These are phyloP conservation scores for Pueraria montana DNA, from an alignment of 306 rosid genomes.

Conservation along the genomic window DNA sequence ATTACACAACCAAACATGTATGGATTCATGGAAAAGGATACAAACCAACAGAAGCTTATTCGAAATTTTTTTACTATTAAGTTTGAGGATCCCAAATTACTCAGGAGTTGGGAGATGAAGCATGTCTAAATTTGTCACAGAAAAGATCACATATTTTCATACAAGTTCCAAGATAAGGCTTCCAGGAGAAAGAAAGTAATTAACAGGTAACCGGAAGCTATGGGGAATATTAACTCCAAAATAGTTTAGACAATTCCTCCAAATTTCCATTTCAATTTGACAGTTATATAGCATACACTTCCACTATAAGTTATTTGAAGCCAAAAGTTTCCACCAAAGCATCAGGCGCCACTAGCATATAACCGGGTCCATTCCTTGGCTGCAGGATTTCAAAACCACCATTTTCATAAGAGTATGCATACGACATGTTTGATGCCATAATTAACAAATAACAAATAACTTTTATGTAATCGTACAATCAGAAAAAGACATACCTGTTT, in stretches of 20 bases:
- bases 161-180: conserved; percentile 57
- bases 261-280: conserved; percentile 63
- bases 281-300: conserved; percentile 64
- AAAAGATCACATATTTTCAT: conserved; percentile 52
- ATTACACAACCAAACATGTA: not conserved
- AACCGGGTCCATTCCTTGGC: conserved; percentile 95
- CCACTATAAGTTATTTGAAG: conserved; percentile 61
- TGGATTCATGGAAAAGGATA: not conserved
- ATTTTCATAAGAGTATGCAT: conserved; percentile 15
- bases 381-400: conserved; percentile 48
- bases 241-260: conserved; percentile 62
- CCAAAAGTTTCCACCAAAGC: conserved; percentile 50
- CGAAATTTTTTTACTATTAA: not conserved
- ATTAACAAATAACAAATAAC: conserved; percentile 13
- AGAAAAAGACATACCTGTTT: conserved; percentile 71
- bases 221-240: conserved; percentile 53
- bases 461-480: not conserved
- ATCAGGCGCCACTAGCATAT: conserved; percentile 84
- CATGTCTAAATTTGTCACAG: conserved; percentile 37
- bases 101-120: conserved; percentile 33
- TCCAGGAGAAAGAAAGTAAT: conserved; percentile 53
- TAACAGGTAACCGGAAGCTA: conserved; percentile 58
- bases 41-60: conserved; percentile 9
- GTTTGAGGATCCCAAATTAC: conserved; percentile 34
- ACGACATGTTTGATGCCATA: conserved; percentile 1